Percentiles rank a stretch among this genome's conserved stretches.
These are phyloP conservation scores for Metschnikowia dekortorum DNA, from an alignment of 805 yeast genomes.

Conservation along the genomic window DNA sequence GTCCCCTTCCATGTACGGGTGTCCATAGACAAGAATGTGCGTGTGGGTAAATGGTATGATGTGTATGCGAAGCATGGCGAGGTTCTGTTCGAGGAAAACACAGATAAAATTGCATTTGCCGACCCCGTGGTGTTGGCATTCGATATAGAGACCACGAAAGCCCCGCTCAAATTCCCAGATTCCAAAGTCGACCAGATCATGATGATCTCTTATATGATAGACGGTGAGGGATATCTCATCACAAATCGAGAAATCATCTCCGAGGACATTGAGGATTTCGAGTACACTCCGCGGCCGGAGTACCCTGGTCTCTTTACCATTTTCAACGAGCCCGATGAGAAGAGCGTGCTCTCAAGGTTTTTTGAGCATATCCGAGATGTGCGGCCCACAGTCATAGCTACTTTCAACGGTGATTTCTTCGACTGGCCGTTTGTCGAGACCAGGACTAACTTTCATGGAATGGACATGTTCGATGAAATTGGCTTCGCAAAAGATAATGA, in stretches of 20 bases:
- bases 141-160: slow-evolving; percentile 96
- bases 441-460: slow-evolving; percentile 75
- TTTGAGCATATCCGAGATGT: slow-evolving; percentile 88
- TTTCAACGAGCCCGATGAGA: slow-evolving; percentile 86
- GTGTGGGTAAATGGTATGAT: slow-evolving; percentile 96
- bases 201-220: slow-evolving; percentile 99
- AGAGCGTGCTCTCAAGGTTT: slow-evolving; percentile 65
- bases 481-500: slow-evolving; percentile 89
- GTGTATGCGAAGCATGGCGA: slow-evolving; percentile 62
- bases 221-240: slow-evolving; percentile 91
- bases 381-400: slow-evolving; percentile 94
- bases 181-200: slow-evolving; percentile 84
- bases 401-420: slow-evolving; percentile 97
- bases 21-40: slow-evolving; percentile 78
- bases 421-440: slow-evolving; percentile 99
- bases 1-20: slow-evolving; percentile 97
- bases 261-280: slow-evolving; percentile 94
- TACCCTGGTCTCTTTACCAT: slow-evolving; percentile 86
- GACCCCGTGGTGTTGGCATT: slow-evolving; percentile 96
- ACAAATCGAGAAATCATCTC: slow-evolving; percentile 93
- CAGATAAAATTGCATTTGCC: slow-evolving; percentile 85
- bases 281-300: slow-evolving; percentile 96
- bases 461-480: slow-evolving; percentile 86
- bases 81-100: slow-evolving; percentile 52
- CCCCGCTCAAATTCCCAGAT: slow-evolving; percentile 94